Evolutionary conservation across 2,329 filamentous ascomycete genomes (phyloP).

Genomic region (Xenosphaeropsis pyriputrescens): DNA sequence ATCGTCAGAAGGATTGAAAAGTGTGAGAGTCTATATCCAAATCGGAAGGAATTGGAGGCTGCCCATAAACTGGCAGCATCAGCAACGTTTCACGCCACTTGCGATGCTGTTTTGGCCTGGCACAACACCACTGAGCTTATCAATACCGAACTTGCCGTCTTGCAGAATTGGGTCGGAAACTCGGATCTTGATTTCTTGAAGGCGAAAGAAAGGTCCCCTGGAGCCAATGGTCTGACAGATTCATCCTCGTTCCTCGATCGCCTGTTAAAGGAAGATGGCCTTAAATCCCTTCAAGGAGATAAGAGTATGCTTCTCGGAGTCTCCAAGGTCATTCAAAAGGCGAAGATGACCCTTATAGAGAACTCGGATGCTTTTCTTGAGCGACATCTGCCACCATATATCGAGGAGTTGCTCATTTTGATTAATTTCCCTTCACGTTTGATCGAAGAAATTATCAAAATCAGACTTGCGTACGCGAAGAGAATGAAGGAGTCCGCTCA

Average conservation of each 20-base stretch:
- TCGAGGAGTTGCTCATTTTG: constrained; percentile 86
- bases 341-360: constrained; percentile 77
- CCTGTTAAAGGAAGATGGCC: constrained; percentile 86
- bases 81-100: constrained; percentile 64
- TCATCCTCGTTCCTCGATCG: constrained; percentile 90
- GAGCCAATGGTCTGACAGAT: constrained; percentile 63
- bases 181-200: constrained; percentile 84
- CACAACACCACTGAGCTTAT: constrained; percentile 95
- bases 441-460: constrained; percentile 90
- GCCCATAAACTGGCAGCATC: constrained; percentile 69
- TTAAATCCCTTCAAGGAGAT: constrained; percentile 81
- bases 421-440: constrained; percentile 96
- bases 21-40: constrained; percentile 75
- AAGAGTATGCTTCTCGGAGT: constrained; percentile 77
- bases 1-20: constrained; percentile 84
- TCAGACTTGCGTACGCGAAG: constrained; percentile 79
- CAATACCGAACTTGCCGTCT: constrained; percentile 79
- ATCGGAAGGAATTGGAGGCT: constrained; percentile 55
- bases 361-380: constrained; percentile 77
- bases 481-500: constrained; percentile 92
- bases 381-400: constrained; percentile 85
- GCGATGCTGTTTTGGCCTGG: constrained; percentile 85
- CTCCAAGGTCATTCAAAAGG: constrained; percentile 78
- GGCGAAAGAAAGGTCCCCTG: constrained; percentile 52
- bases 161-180: constrained; percentile 96